Evolutionary conservation across 2,329 filamentous ascomycete genomes (phyloP).

Genomic region (Nemania diffusa): DNA sequence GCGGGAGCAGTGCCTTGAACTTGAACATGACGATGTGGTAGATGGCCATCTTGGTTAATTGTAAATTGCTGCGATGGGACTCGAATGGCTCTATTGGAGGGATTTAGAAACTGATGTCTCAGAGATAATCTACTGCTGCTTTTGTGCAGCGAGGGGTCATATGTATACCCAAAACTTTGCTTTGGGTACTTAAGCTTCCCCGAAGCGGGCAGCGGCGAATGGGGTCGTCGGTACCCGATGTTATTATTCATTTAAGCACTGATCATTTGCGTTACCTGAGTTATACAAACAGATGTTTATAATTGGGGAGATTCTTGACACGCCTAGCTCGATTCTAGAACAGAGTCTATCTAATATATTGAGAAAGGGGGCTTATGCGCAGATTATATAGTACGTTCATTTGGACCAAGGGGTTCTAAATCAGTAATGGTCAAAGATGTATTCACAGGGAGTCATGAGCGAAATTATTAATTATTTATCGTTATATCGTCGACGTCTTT

Average conservation of each 20-base stretch:
- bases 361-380: no score
- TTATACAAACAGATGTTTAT: neutral
- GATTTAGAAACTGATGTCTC: neutral
- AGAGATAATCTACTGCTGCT: neutral
- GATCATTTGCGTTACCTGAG: neutral
- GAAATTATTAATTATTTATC: no score
- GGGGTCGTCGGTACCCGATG: neutral
- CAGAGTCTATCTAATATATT: no score
- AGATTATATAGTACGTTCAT: no score
- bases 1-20: conserved; percentile 44
- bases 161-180: no score
- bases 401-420: no score
- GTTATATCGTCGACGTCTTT: no score
- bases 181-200: conserved; percentile 11
- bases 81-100: neutral
- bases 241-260: neutral
- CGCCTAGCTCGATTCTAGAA: no score
- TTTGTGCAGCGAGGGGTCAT: neutral
- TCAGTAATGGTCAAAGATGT: no score
- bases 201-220: neutral
- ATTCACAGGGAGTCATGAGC: no score
- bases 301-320: no score
- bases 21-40: conserved; percentile 46
- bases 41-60: conserved; percentile 43
- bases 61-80: neutral